Percentiles rank a stretch among this genome's conserved stretches.
Evolutionary conservation across 768 basidiomycete genomes (phyloP).

Genomic region (Rhizopogon vulgaris): DNA sequence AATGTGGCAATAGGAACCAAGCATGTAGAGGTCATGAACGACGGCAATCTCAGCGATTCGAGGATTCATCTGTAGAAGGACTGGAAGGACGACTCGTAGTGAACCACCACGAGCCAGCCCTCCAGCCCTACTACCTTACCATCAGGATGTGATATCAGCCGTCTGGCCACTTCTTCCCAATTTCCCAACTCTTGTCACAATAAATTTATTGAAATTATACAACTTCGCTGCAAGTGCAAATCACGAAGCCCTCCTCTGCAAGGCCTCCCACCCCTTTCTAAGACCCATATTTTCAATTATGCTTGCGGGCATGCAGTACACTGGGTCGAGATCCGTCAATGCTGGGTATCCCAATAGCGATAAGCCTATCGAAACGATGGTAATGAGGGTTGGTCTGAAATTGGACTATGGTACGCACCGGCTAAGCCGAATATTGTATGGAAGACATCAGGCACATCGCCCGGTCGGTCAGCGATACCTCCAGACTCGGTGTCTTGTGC

Average conservation of each 20-base stretch:
- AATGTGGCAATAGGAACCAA: too few species aligned
- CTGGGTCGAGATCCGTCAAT: constrained; percentile 75
- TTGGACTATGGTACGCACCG: constrained; percentile 35
- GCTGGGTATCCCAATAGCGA: constrained; percentile 40
- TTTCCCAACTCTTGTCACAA: too few species aligned
- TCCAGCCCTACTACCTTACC: too few species aligned
- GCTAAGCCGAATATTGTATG: constrained; percentile 92
- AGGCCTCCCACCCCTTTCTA: constrained; percentile 39
- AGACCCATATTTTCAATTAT: constrained; percentile 33
- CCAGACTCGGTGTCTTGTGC: constrained; percentile 88
- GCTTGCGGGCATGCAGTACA: constrained; percentile 90
- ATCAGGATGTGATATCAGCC: too few species aligned
- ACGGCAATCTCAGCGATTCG: too few species aligned
- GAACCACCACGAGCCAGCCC: too few species aligned
- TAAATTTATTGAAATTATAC: too few species aligned
- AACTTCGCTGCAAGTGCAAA: too few species aligned
- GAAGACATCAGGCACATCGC: constrained; percentile 95
- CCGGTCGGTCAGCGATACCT: constrained; percentile 91
- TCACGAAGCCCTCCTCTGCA: constrained; percentile 21
- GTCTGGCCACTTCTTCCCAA: too few species aligned
- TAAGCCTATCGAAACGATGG: constrained; percentile 46
- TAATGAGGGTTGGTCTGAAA: neutral
- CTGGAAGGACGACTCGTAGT: too few species aligned
- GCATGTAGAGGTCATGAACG: too few species aligned
- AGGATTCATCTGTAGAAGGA: too few species aligned